Evolutionary conservation across 257 asterid species (phyloP).

Genomic region (Scutellaria baicalensis): DNA sequence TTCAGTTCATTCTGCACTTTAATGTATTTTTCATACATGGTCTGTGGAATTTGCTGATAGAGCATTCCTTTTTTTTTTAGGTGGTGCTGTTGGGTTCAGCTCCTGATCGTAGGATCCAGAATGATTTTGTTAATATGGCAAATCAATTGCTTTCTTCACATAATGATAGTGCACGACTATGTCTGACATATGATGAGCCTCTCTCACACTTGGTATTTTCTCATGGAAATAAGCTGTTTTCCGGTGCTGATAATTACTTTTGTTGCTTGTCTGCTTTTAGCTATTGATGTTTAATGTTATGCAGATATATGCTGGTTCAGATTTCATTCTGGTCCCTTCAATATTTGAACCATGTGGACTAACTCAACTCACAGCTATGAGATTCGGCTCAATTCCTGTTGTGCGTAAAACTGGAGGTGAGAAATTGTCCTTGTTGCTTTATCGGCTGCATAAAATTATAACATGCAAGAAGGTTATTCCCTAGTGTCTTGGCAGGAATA

Average conservation of each 20-base stretch:
- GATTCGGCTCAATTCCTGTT: conserved; percentile 93
- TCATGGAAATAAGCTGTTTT: conserved; percentile 1
- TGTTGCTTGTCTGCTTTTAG: conserved; percentile 8
- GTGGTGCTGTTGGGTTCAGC: conserved; percentile 95
- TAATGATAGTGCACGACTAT: conserved; percentile 73
- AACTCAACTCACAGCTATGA: conserved; percentile 98
- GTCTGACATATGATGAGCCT: conserved; percentile 93
- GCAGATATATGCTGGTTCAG: conserved; percentile 98
- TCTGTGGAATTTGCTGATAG: conserved; percentile 15
- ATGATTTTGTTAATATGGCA: conserved; percentile 80
- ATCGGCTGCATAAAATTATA: neutral
- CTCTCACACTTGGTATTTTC: conserved; percentile 90
- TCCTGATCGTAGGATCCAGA: conserved; percentile 92
- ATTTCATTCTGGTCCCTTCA: conserved; percentile 92
- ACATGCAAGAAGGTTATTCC: neutral
- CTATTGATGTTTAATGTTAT: conserved; percentile 10
- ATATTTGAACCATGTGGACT: conserved; percentile 99
- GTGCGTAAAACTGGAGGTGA: conserved; percentile 99
- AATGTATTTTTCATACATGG: neutral
- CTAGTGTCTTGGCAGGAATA: neutral
- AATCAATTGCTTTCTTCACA: conserved; percentile 74
- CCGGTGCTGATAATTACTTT: neutral
- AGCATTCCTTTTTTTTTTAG: conserved; percentile 39
- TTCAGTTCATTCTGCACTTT: neutral
- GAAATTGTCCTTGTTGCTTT: neutral